These are phyloP conservation scores for Microcyclospora tardicrescens DNA, from an alignment of 2,329 filamentous ascomycete species.

Conservation along the genomic window DNA sequence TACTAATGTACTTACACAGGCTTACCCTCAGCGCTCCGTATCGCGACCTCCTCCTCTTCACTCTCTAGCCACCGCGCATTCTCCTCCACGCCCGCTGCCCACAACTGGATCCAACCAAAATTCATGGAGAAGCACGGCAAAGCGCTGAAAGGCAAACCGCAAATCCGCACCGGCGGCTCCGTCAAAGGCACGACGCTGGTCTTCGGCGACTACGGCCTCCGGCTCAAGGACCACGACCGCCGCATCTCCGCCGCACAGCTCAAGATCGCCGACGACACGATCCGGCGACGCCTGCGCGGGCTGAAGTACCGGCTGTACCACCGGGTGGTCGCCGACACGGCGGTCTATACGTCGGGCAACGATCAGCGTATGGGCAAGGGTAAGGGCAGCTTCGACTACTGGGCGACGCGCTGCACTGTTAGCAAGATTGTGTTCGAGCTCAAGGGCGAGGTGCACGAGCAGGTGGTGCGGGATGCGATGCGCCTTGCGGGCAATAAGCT, in stretches of 20 bases:
- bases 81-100: constrained; percentile 11
- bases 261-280: constrained; percentile 85
- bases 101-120: constrained; percentile 74
- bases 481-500: constrained; percentile 88
- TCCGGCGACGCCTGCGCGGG: constrained; percentile 74
- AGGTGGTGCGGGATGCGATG: constrained; percentile 87
- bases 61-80: constrained; percentile 14
- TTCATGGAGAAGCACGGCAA: constrained; percentile 64
- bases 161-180: constrained; percentile 82
- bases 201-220: constrained; percentile 91
- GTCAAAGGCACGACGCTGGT: constrained; percentile 86
- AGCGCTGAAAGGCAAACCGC: constrained; percentile 73
- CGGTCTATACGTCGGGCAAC: constrained; percentile 90
- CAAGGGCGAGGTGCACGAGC: constrained; percentile 84
- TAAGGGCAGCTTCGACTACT: constrained; percentile 94
- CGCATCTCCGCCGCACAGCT: constrained; percentile 77
- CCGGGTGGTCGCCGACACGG: constrained; percentile 80
- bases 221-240: constrained; percentile 86
- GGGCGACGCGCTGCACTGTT: constrained; percentile 80
- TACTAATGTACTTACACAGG: constrained; percentile 20
- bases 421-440: constrained; percentile 89
- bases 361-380: constrained; percentile 99
- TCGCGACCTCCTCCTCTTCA: constrained; percentile 10
- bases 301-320: constrained; percentile 89
- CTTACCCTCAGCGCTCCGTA: constrained; percentile 20